These are phyloP conservation scores for Aspergillus funiculosus DNA, from an alignment of 495 filamentous ascomycete species.

Conservation along the genomic window DNA sequence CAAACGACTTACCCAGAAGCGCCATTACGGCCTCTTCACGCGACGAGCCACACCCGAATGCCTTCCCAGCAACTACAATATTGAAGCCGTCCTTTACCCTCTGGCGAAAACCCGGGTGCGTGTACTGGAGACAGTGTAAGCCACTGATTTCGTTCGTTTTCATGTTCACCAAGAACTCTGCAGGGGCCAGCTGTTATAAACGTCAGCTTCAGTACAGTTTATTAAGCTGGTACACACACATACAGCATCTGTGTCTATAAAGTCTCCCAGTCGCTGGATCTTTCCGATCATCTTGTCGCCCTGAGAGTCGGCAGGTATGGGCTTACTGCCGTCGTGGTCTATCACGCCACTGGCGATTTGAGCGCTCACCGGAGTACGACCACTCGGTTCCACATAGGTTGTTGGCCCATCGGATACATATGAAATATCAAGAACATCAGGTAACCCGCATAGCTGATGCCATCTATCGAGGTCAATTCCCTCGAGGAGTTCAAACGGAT, in stretches of 20 bases:
- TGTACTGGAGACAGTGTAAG: constrained; percentile 31
- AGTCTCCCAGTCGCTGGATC: constrained; percentile 35
- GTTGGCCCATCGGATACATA: background rate
- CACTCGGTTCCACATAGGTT: background rate
- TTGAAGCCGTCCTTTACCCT: constrained; percentile 28
- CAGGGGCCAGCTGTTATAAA: constrained; percentile 25
- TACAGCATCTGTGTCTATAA: constrained; percentile 41
- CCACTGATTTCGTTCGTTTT: constrained; percentile 27
- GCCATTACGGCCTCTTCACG: constrained; percentile 39
- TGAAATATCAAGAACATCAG: background rate
- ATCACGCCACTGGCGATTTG: background rate
- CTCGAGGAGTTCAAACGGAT: constrained; percentile 27
- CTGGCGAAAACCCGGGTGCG: constrained; percentile 34
- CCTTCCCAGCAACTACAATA: constrained; percentile 39
- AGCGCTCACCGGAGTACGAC: background rate
- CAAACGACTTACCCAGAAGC: constrained; percentile 20
- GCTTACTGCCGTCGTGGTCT: background rate
- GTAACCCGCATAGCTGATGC: constrained; percentile 11
- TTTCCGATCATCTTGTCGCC: constrained; percentile 17
- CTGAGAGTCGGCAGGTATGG: background rate
- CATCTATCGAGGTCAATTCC: constrained; percentile 23
- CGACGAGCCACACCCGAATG: constrained; percentile 40
- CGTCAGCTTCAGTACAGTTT: too few relatives aligned
- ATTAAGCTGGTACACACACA: too few relatives aligned
- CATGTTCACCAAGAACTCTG: constrained; percentile 25